Percentiles rank a stretch among this genome's conserved stretches.
Evolutionary conservation across 1,284 basidiomycete genomes (phyloP).

Genomic region (Irpex lacteus): DNA sequence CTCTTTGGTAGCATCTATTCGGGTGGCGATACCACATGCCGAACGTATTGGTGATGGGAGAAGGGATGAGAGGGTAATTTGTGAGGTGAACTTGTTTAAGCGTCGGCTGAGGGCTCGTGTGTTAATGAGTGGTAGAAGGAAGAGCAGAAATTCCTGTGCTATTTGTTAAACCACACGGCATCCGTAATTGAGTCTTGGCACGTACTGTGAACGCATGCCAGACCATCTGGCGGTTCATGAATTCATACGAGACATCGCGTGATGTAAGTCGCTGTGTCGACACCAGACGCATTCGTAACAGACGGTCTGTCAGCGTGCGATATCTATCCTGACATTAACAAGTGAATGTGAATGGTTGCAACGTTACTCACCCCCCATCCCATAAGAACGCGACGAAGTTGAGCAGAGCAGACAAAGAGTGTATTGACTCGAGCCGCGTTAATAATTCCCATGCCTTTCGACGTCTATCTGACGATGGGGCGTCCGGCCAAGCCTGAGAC

Average conservation of each 20-base stretch:
- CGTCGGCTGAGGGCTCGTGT: conserved; percentile 62
- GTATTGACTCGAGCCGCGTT: conserved; percentile 63
- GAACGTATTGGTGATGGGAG: conserved; percentile 32
- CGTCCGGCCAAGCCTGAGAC: conserved; percentile 86
- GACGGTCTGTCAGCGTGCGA: conserved; percentile 80
- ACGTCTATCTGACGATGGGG: conserved; percentile 73
- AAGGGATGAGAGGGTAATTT: conserved; percentile 33
- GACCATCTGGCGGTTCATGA: conserved; percentile 98
- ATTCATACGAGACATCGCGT: conserved; percentile 95
- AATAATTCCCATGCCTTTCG: conserved; percentile 78
- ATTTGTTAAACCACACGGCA: no score
- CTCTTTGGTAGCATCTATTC: conserved; percentile 21
- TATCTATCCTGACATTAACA: conserved; percentile 62
- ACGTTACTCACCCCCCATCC: conserved; percentile 70
- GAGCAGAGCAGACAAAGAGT: conserved; percentile 59
- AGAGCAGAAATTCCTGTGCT: conserved; percentile 95
- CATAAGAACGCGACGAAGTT: conserved; percentile 87
- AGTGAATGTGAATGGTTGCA: neutral
- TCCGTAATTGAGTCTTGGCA: no score
- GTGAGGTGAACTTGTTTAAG: conserved; percentile 38
- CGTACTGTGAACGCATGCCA: conserved; percentile 97
- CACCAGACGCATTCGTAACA: conserved; percentile 78
- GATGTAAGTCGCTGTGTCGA: conserved; percentile 72
- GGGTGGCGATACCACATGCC: conserved; percentile 16
- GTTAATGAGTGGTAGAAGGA: conserved; percentile 85